Percentiles rank a stretch among this genome's conserved stretches.
These are phyloP conservation scores for Yamagishiella unicocca DNA, from an alignment of 139 green algal genomes.

Conservation along the genomic window DNA sequence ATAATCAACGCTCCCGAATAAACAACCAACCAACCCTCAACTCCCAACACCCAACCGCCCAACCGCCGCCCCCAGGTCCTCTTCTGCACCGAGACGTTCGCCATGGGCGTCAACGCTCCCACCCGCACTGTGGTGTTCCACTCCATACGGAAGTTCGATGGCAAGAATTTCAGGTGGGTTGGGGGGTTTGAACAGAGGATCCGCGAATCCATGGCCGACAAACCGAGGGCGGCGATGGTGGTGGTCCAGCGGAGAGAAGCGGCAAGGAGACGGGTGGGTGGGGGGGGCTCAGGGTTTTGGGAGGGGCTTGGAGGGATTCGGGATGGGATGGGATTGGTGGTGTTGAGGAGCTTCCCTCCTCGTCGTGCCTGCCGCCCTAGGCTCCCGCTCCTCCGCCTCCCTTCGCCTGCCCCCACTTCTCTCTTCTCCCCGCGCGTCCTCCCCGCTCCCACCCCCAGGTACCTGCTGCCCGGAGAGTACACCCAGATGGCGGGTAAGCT, in stretches of 20 bases:
- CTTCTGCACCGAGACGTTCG: conserved; percentile 98
- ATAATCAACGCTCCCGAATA: neutral
- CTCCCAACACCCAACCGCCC: no score
- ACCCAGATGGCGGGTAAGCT: conserved; percentile 93
- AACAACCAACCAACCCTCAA: neutral
- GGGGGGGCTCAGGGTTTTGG: neutral
- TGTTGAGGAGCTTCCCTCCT: neutral
- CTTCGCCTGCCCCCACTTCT: no score
- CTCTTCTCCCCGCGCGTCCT: no score
- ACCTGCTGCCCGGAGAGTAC: conserved; percentile 92
- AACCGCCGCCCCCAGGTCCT: conserved; percentile 73
- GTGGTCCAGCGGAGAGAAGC: neutral
- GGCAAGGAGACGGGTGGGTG: neutral
- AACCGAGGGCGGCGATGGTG: no score
- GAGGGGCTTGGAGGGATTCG: neutral
- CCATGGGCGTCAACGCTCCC: conserved; percentile 98
- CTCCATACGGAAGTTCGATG: conserved; percentile 91
- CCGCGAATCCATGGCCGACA: no score
- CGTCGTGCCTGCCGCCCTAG: no score
- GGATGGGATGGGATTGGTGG: neutral
- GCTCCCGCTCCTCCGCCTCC: neutral
- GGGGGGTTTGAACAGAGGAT: no score
- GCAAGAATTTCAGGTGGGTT: conserved; percentile 81
- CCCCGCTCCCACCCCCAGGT: conserved; percentile 4
- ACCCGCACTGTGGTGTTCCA: conserved; percentile 96